phyloP scores from a whole-genome alignment of 345 rosid genomes.

The Microthlaspi erraticum region DNA sequence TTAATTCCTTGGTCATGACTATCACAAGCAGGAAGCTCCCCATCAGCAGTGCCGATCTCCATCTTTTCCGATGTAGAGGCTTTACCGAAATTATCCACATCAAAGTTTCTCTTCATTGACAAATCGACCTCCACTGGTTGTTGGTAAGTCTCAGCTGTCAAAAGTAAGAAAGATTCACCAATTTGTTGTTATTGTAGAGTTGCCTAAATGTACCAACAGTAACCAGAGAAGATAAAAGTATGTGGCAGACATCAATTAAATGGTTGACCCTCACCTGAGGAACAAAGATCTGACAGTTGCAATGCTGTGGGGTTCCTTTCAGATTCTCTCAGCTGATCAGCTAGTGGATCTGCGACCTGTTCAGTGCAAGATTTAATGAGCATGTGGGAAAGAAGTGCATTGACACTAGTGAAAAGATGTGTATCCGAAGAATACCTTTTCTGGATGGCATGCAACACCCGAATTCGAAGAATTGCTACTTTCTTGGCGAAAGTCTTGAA shows the following conservation, averaged over 20 bases:
- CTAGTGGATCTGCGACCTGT: conserved; percentile 40
- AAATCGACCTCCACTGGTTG: conserved; percentile 45
- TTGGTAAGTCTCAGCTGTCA: conserved; percentile 50
- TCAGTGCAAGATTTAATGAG: conserved; percentile 26
- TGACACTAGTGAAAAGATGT: conserved; percentile 28
- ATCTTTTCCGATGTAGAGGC: conserved; percentile 47
- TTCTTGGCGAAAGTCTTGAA: conserved; percentile 46
- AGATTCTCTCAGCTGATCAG: conserved; percentile 51
- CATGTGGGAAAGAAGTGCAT: conserved; percentile 7
- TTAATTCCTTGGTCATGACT: conserved; percentile 59
- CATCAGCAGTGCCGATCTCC: conserved; percentile 44
- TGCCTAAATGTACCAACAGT: conserved; percentile 7
- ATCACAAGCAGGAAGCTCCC: conserved; percentile 43
- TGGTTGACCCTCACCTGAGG: conserved; percentile 47
- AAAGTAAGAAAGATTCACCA: conserved; percentile 37
- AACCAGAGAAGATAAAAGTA: conserved; percentile 4
- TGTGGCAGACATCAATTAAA: conserved; percentile 34
- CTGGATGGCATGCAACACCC: conserved; percentile 39
- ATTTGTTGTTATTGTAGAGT: conserved; percentile 31
- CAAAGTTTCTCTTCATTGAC: conserved; percentile 31
- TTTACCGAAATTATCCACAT: conserved; percentile 41
- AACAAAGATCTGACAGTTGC: conserved; percentile 45
- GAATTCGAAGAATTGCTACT: conserved; percentile 41
- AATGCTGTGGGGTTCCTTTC: conserved; percentile 43
- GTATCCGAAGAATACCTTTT: conserved; percentile 44